These are phyloP conservation scores for Pythium utonaiense DNA, from an alignment of 352 stramenopile genomes.

Conservation along the genomic window DNA sequence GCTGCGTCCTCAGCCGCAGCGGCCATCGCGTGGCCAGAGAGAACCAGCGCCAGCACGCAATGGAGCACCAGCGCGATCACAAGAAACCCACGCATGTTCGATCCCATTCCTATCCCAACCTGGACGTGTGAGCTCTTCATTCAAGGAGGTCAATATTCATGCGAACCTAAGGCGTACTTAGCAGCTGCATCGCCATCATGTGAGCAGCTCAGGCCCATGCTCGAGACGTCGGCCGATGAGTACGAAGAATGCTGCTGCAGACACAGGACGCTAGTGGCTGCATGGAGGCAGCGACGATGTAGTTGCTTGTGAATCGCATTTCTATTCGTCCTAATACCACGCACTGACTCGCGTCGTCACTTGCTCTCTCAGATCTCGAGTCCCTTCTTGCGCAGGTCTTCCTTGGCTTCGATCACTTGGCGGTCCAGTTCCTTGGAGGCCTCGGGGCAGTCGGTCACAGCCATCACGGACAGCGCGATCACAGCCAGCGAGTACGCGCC, in stretches of 20 bases:
- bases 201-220: too few species aligned
- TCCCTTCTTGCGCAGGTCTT: conserved; percentile 53
- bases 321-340: neutral
- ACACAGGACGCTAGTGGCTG: too few species aligned
- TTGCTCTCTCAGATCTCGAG: conserved; percentile 32
- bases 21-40: neutral
- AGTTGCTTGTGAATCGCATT: neutral
- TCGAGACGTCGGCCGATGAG: too few species aligned
- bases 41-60: conserved; percentile 6
- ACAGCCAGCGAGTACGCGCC: conserved; percentile 66
- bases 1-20: neutral
- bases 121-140: neutral
- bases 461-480: conserved; percentile 69
- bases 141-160: neutral
- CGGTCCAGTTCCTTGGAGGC: conserved; percentile 64
- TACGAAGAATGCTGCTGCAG: too few species aligned
- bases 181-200: too few species aligned
- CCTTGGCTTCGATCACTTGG: conserved; percentile 63
- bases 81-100: conserved; percentile 11
- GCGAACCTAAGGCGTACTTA: neutral
- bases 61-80: conserved; percentile 20
- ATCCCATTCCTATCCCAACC: neutral
- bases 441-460: conserved; percentile 62
- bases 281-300: neutral
- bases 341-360: neutral